Evolutionary conservation across 2,329 filamentous ascomycete genomes (phyloP).

Genomic region (Aspergillus persii): DNA sequence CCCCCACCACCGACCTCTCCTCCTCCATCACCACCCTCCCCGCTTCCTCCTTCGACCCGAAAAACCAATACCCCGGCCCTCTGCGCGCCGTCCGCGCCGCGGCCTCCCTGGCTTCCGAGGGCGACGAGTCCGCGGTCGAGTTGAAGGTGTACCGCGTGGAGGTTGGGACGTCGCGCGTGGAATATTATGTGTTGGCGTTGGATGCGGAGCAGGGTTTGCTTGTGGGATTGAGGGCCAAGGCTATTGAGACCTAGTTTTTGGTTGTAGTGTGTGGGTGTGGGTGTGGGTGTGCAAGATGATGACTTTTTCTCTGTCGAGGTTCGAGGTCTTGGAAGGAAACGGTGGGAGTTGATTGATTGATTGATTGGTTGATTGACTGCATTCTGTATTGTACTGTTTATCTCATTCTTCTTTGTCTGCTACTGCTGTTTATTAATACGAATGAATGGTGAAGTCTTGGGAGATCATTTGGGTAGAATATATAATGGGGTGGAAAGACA

Average conservation of each 20-base stretch:
- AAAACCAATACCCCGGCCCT: slow-evolving; percentile 61
- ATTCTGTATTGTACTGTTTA: too few relatives aligned
- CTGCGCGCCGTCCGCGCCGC: slow-evolving; percentile 54
- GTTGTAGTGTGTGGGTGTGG: not conserved
- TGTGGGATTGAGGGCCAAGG: slow-evolving; percentile 75
- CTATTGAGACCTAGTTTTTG: slow-evolving; percentile 63
- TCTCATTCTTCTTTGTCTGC: too few relatives aligned
- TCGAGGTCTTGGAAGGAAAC: too few relatives aligned
- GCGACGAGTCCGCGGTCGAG: slow-evolving; percentile 49
- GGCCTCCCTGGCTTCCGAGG: slow-evolving; percentile 14
- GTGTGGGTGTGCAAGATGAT: not conserved
- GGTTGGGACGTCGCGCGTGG: slow-evolving; percentile 61
- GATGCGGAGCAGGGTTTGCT: slow-evolving; percentile 59
- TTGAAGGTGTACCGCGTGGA: slow-evolving; percentile 73
- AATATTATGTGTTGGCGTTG: slow-evolving; percentile 77
- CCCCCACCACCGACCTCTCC: slow-evolving; percentile 28
- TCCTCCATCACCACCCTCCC: slow-evolving; percentile 60
- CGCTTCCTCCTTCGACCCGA: slow-evolving; percentile 69
- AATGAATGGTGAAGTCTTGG: too few relatives aligned
- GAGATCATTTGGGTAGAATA: too few relatives aligned
- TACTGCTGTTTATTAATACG: too few relatives aligned
- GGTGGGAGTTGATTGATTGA: too few relatives aligned
- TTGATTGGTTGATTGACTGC: too few relatives aligned
- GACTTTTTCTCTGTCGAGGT: not conserved
- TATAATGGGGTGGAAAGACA: too few relatives aligned